phyloP scores from a whole-genome alignment of 768 basidiomycete genomes.

The Tulasnella sp. region DNA sequence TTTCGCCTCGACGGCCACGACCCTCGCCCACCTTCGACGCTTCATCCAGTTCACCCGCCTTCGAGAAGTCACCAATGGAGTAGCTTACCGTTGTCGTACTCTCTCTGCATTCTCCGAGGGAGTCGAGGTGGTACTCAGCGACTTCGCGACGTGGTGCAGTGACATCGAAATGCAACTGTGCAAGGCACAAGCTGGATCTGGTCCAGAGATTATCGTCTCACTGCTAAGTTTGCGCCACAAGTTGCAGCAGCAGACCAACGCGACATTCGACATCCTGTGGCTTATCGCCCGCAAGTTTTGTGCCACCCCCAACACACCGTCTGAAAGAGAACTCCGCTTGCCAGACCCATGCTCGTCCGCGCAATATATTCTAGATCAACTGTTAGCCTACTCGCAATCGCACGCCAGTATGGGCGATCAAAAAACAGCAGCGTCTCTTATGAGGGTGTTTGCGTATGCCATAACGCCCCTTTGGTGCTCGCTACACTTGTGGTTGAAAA shows the following conservation, averaged over 20 bases:
- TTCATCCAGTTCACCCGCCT: conserved; percentile 51
- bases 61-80: conserved; percentile 38
- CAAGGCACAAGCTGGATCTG: conserved; percentile 57
- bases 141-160: conserved; percentile 73
- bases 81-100: conserved; percentile 52
- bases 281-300: conserved; percentile 50
- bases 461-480: conserved; percentile 76
- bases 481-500: conserved; percentile 69
- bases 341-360: conserved; percentile 44
- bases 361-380: conserved; percentile 62
- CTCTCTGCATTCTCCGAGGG: conserved; percentile 85
- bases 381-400: conserved; percentile 61
- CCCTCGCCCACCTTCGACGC: conserved; percentile 62
- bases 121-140: conserved; percentile 59
- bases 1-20: conserved; percentile 64
- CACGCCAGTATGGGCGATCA: conserved; percentile 62
- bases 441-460: conserved; percentile 62
- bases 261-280: conserved; percentile 61
- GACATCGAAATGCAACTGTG: conserved; percentile 67
- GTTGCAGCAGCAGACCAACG: conserved; percentile 59
- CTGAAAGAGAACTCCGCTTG: conserved; percentile 35
- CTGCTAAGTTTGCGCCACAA: conserved; percentile 67
- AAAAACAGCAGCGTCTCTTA: conserved; percentile 59
- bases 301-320: conserved; percentile 41
- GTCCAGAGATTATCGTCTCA: conserved; percentile 59